A percentile compares a stretch with the other conserved stretches of the same genome.
These are phyloP conservation scores for Paraphaeosphaeria minitans DNA, from an alignment of 2,329 filamentous ascomycete species.

Conservation along the genomic window DNA sequence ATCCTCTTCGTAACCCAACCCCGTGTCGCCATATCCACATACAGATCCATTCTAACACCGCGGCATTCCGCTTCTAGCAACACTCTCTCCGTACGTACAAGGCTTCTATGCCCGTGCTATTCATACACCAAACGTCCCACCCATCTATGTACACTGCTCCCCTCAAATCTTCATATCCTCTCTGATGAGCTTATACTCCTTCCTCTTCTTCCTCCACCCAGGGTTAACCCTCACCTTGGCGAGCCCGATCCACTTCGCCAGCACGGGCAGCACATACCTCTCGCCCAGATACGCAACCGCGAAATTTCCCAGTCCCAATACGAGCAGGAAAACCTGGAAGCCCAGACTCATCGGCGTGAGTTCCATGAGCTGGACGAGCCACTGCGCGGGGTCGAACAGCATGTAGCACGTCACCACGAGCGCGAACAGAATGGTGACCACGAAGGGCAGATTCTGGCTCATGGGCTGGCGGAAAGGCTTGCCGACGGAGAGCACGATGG, in stretches of 20 bases:
- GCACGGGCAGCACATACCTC: constrained; percentile 67
- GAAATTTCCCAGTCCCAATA: constrained; percentile 73
- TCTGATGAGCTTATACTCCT: constrained; percentile 80
- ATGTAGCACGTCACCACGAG: constrained; percentile 76
- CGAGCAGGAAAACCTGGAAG: constrained; percentile 76
- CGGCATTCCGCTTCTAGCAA: too few species aligned
- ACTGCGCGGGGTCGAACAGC: constrained; percentile 73
- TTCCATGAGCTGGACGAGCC: constrained; percentile 79
- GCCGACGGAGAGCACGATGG: constrained; percentile 88
- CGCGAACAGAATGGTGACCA: constrained; percentile 73
- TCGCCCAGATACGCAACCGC: constrained; percentile 73
- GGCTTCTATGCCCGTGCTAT: too few species aligned
- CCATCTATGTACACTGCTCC: too few species aligned
- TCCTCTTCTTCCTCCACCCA: constrained; percentile 73
- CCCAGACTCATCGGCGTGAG: constrained; percentile 74
- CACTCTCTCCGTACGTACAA: too few species aligned
- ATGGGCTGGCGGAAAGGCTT: constrained; percentile 85
- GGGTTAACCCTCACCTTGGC: constrained; percentile 62
- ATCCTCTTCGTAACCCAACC: too few species aligned
- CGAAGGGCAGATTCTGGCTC: constrained; percentile 82
- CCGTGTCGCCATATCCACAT: too few species aligned
- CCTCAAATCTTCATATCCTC: constrained; percentile 38
- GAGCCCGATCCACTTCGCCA: constrained; percentile 71
- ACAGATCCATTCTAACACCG: too few species aligned
- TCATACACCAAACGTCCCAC: too few species aligned